These are phyloP conservation scores for Debaryomyces sp. DNA, from an alignment of 1,139 yeast species.

Conservation along the genomic window DNA sequence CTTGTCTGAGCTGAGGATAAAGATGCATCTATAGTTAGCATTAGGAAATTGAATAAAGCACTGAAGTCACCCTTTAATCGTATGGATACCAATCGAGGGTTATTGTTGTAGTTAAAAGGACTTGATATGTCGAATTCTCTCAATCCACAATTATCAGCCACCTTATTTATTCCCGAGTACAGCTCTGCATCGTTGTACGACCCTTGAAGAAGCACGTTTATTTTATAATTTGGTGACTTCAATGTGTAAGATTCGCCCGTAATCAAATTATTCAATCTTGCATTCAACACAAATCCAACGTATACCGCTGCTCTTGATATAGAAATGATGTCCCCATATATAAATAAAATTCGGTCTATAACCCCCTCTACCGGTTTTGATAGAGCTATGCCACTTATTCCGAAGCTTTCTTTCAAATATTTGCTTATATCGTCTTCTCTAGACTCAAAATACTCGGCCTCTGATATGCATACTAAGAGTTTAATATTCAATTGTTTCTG, in stretches of 20 bases:
- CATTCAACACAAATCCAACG: conserved; percentile 24
- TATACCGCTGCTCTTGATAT: conserved; percentile 28
- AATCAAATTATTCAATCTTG: conserved; percentile 27
- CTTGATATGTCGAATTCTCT: conserved; percentile 14
- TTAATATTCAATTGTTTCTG: conserved; percentile 14
- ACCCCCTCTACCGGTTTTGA: conserved; percentile 27
- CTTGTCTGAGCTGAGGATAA: conserved; percentile 7
- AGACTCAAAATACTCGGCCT: conserved; percentile 27
- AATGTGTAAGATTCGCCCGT: conserved; percentile 27
- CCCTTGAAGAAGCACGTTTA: conserved; percentile 12
- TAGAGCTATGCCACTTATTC: conserved; percentile 22
- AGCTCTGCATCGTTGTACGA: background rate
- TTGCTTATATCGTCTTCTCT: conserved; percentile 12
- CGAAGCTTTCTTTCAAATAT: conserved; percentile 20
- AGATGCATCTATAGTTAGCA: conserved; percentile 13
- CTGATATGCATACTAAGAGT: conserved; percentile 28
- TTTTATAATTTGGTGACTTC: conserved; percentile 32
- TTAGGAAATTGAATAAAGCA: conserved; percentile 20
- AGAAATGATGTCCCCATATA: conserved; percentile 27
- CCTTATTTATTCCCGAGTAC: background rate
- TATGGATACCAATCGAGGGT: conserved; percentile 12
- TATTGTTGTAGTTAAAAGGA: conserved; percentile 14
- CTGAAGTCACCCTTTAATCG: conserved; percentile 24
- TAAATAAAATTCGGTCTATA: conserved; percentile 29
- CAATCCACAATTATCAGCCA: conserved; percentile 6